Base-by-base conservation (phyloP, 2,329 filamentous ascomycete genomes). In the Fusarium burgessii region DNA sequence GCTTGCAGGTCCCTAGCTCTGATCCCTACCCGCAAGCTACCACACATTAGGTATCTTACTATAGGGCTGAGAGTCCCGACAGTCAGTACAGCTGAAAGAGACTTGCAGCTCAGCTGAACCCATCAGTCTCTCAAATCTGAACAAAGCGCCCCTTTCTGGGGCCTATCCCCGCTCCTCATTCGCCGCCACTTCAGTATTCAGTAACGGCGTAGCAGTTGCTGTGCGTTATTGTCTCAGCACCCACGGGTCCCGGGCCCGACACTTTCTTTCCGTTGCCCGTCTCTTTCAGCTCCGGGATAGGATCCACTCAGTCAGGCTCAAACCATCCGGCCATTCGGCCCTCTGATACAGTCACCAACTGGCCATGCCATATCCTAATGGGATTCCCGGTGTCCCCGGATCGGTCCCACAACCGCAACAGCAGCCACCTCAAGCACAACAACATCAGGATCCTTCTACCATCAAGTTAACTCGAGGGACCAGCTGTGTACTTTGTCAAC, bases 401-500 rank as follows among this genome's bases (percentile, higher is more conserved):
- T 61, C 70, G 58, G 67, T 63, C 55, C 73, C 73, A 57, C 77
- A 73, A 33, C 61, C 73, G 58, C 77, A 73, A 33, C 61, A 65
- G 13, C 62, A 58, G 49, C 78, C 72, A 49, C 55, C 62, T 27
- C 74, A 72, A 43, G 58, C 40, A 43, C 76, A 74, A 27, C 75
- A 74, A 47, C 71, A 74, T 49, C 67, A 72, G 29, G 85, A 87
- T 65, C 76, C 82, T 57, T 82, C 83, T 41, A 79, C 82, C 59
- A 78, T 87, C 72, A 89, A 89, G 78, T 79, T 89, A 72, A 89
- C 87, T 41, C 84, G 88, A 52, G 87, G 87, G 63, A 87, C 88
- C 67, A 89, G 87, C 66, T 95, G 93, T 75, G 85, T 93, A 17
- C 84, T 90, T 23, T 95, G 93, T 77, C 92, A 94, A 77, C 91